Percentiles rank a stretch among this genome's conserved stretches.
Conservation (phyloP, 140 eudicot species). For the Stevia rebaudiana region DNA sequence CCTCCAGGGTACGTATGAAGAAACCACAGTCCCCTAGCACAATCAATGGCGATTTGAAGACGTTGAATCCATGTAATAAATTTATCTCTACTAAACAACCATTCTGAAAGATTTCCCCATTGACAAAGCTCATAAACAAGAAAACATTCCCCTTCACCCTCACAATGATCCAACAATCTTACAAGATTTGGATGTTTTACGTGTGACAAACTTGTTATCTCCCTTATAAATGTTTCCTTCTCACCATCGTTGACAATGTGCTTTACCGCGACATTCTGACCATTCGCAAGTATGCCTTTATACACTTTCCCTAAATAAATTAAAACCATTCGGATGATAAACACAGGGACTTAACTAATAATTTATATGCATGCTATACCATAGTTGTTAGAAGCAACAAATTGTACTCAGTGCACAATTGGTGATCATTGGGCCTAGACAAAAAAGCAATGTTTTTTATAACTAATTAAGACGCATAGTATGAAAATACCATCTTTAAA, state of each 20-base stretch:
- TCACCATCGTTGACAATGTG: slow-evolving; percentile 71
- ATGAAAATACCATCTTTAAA: too few species aligned
- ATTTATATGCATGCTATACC: too few species aligned
- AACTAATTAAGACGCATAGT: too few species aligned
- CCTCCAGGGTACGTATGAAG: slow-evolving; percentile 74
- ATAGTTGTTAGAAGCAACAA: too few species aligned
- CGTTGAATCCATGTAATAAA: slow-evolving; percentile 61
- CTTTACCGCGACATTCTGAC: slow-evolving; percentile 63
- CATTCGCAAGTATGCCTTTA: slow-evolving; percentile 52
- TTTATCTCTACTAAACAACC: slow-evolving; percentile 70
- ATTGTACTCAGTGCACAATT: too few species aligned
- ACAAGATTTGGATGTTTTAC: slow-evolving; percentile 83
- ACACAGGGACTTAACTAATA: neutral
- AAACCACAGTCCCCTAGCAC: slow-evolving; percentile 77
- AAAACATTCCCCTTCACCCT: slow-evolving; percentile 71
- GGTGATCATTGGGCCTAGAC: too few species aligned
- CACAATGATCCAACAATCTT: slow-evolving; percentile 56
- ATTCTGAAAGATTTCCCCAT: slow-evolving; percentile 75
- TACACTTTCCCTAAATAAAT: slow-evolving; percentile 63
- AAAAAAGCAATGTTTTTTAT: too few species aligned
- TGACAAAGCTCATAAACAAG: slow-evolving; percentile 78
- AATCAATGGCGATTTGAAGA: slow-evolving; percentile 69
- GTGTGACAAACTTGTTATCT: slow-evolving; percentile 64
- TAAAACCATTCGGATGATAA: neutral
- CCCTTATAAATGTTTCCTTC: slow-evolving; percentile 71